Base-by-base conservation (phyloP, 202 grass and related monocot genomes). In the Carex sylvatica region DNA sequence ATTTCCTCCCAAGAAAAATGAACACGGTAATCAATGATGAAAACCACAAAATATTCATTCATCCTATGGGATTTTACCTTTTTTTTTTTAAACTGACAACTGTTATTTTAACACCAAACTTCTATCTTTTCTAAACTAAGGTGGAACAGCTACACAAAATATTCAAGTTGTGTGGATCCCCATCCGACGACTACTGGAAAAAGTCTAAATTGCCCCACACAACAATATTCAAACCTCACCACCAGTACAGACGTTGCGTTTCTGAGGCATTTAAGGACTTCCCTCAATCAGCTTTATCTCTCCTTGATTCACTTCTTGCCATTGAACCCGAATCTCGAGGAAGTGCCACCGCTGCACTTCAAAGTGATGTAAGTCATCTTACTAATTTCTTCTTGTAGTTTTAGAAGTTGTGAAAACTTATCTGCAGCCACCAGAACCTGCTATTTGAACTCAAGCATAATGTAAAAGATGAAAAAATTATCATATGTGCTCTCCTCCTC, bases 91-190 rank as follows among this genome's bases (percentile, higher is more conserved):
- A 51, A 55, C 13, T 75, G 49, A 68, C 15, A 67, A 16, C 15
- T 71, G 36, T 71, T 71, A 24, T 35, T 55, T 35, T 74, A 64
- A 62, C 58, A 61, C 28, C 28, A 52, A 31, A 12, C 20, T 35
- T 2, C 42, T 69, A 20, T 46, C 31, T 44, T 55, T n/a, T 71
- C 44, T 11, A 15, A 82, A 85, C 59, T 9, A 63, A 90, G 88
- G 84, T 90, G 80, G 88, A 90, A 61, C 88, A 90, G 80, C 64
- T 90, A 20, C 88, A 90, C 74, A 90, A 86, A 81, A 90, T 90
- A 49, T 90, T 90, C 74, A 90, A 90, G 80, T 70, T 90, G 65
- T 90, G 88, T 28, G 88, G 88, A 28, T 90, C 88, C 52, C 88
- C 88, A 59, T 89, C 88, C 4, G 84, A 89, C 0, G 73, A 86